These are phyloP conservation scores for Backusella australiensis DNA, from an alignment of 192 early-diverging fungal species.

Conservation along the genomic window DNA sequence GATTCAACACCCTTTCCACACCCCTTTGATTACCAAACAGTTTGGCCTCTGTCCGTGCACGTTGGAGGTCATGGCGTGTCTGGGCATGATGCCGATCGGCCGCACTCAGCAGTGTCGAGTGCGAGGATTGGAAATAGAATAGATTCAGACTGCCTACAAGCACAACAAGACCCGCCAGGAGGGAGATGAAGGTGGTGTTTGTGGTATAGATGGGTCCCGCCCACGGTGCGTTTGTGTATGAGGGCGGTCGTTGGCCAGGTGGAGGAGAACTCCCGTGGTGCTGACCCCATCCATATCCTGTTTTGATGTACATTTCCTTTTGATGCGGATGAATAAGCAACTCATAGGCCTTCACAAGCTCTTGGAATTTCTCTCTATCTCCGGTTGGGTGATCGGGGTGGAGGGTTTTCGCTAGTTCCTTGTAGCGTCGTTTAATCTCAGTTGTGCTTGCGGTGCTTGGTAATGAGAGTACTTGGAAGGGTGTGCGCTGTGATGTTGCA, in stretches of 20 bases:
- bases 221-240: constrained; percentile 19
- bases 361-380: constrained; percentile 24
- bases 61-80: constrained; percentile 23
- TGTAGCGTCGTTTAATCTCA: constrained; percentile 34
- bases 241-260: background rate
- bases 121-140: background rate
- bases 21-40: constrained; percentile 16
- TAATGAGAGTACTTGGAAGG: constrained; percentile 30
- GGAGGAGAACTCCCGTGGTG: background rate
- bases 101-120: background rate
- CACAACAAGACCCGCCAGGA: constrained; percentile 20
- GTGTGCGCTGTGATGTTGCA: constrained; percentile 12
- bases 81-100: constrained; percentile 29
- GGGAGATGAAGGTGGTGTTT: constrained; percentile 19
- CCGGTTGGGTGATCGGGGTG: constrained; percentile 33
- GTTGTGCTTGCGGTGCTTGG: constrained; percentile 12
- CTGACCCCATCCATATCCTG: constrained; percentile 32
- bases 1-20: constrained; percentile 15
- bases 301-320: constrained; percentile 7
- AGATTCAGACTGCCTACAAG: constrained; percentile 10
- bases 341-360: constrained; percentile 36
- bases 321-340: constrained; percentile 19
- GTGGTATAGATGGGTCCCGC: constrained; percentile 24
- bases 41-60: constrained; percentile 26
- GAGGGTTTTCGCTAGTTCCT: constrained; percentile 31